These are phyloP conservation scores for Aphanomyces euteiches DNA, from an alignment of 352 stramenopile species.

Conservation along the genomic window DNA sequence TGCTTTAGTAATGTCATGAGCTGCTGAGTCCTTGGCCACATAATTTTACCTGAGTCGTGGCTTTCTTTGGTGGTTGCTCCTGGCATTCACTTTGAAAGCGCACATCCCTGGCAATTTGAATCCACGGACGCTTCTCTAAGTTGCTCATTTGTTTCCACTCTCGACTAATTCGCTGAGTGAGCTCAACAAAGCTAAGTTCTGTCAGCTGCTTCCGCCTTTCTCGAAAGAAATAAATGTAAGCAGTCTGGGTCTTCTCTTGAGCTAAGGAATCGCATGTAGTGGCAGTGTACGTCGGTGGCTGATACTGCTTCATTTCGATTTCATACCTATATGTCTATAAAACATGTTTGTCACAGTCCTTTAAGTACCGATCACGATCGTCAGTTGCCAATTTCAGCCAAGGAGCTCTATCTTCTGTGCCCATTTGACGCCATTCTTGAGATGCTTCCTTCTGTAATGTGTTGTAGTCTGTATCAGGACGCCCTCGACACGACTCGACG, in stretches of 20 bases:
- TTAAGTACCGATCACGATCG: constrained; percentile 45
- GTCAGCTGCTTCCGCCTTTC: constrained; percentile 32
- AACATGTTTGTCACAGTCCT: constrained; percentile 32
- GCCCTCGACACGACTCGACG: constrained; percentile 48
- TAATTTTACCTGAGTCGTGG: no score
- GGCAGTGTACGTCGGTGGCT: constrained; percentile 42
- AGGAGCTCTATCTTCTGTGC: constrained; percentile 34
- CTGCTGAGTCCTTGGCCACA: no score
- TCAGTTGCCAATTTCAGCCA: constrained; percentile 50
- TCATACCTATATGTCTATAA: constrained; percentile 36
- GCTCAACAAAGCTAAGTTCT: background rate
- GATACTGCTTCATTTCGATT: constrained; percentile 48
- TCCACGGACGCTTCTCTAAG: constrained; percentile 1
- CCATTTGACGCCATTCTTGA: constrained; percentile 37
- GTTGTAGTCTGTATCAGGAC: constrained; percentile 52
- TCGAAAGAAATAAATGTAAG: constrained; percentile 44
- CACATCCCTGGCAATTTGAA: background rate
- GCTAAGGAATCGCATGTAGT: constrained; percentile 42
- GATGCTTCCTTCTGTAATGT: constrained; percentile 57
- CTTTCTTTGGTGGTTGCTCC: no score
- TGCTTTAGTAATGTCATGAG: no score
- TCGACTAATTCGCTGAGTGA: background rate
- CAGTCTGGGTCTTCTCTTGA: constrained; percentile 41
- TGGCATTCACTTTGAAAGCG: background rate
- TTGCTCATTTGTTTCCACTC: constrained; percentile 2